Conservation (phyloP, 2,329 filamentous ascomycete species). For the Hawksworthiomyces lignivorus region DNA sequence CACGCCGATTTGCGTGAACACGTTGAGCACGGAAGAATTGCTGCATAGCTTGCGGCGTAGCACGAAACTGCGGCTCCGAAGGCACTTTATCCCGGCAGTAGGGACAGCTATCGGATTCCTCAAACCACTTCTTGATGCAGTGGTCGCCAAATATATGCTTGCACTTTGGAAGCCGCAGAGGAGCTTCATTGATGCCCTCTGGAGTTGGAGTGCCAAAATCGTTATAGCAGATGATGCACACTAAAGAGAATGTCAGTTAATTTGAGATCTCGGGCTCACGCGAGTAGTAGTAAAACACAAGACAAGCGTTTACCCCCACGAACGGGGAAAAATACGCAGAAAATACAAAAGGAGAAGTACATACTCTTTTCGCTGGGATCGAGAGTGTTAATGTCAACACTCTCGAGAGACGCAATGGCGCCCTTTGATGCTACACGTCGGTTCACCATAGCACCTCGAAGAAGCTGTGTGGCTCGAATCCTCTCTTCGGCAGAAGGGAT, state of each 20-base stretch:
- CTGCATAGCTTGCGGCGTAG: background rate
- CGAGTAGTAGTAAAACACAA: constrained; percentile 1
- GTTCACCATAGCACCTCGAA: constrained; percentile 35
- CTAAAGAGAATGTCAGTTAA: constrained; percentile 25
- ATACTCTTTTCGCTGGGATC: constrained; percentile 40
- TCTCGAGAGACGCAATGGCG: constrained; percentile 39
- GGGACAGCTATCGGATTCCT: constrained; percentile 54
- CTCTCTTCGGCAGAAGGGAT: constrained; percentile 24
- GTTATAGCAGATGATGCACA: constrained; percentile 58
- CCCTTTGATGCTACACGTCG: constrained; percentile 41
- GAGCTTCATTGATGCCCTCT: constrained; percentile 49
- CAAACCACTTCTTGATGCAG: constrained; percentile 59
- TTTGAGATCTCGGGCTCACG: no score
- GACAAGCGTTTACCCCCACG: no score
- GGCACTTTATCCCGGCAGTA: constrained; percentile 57
- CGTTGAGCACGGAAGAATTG: constrained; percentile 3
- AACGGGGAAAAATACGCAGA: no score
- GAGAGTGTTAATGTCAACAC: constrained; percentile 37
- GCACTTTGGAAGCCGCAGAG: constrained; percentile 53
- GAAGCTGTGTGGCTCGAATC: constrained; percentile 35
- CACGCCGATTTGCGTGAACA: background rate
- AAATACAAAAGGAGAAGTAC: constrained; percentile 17
- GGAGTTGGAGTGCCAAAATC: constrained; percentile 50
- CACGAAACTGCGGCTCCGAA: constrained; percentile 31
- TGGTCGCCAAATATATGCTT: constrained; percentile 57